These are phyloP conservation scores for Lipomyces starkeyi DNA, from an alignment of 805 yeast species.

Conservation along the genomic window DNA sequence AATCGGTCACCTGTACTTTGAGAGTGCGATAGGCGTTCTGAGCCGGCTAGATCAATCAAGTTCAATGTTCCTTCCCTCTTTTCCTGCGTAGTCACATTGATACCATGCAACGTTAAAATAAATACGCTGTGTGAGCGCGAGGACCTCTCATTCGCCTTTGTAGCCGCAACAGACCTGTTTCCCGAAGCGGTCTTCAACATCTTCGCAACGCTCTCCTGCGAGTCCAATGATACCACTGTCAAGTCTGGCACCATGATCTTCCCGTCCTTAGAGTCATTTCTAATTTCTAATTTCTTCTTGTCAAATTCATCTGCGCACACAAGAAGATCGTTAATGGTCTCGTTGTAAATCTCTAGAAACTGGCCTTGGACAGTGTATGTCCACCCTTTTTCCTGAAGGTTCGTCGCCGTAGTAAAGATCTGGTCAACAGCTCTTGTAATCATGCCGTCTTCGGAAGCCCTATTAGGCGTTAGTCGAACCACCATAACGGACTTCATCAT, in stretches of 20 bases:
- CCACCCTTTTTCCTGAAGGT: conserved; percentile 65
- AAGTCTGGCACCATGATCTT: conserved; percentile 68
- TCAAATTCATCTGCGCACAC: conserved; percentile 41
- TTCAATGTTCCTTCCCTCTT: conserved; percentile 67
- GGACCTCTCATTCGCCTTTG: conserved; percentile 79
- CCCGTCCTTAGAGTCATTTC: conserved; percentile 64
- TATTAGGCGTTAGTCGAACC: conserved; percentile 31
- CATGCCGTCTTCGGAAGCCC: conserved; percentile 71
- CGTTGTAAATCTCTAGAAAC: conserved; percentile 90
- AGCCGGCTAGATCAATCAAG: conserved; percentile 91
- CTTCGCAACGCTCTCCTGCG: conserved; percentile 56
- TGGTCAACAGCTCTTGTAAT: conserved; percentile 76
- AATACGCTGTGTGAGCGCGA: conserved; percentile 92
- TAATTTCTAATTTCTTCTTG: conserved; percentile 63
- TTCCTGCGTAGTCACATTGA: conserved; percentile 57
- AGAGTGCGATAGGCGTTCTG: conserved; percentile 79
- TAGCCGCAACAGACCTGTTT: conserved; percentile 79
- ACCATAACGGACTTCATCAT: neutral
- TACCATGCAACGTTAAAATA: conserved; percentile 64
- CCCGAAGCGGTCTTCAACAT: conserved; percentile 61
- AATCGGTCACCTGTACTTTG: conserved; percentile 81
- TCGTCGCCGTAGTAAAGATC: conserved; percentile 64
- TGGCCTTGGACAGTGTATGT: conserved; percentile 67
- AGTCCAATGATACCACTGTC: conserved; percentile 54
- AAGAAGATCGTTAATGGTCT: conserved; percentile 73